A percentile compares a stretch with the other conserved stretches of the same genome.
Conservation (phyloP, 306 rosid species). For the Hippophae tibetana region DNA sequence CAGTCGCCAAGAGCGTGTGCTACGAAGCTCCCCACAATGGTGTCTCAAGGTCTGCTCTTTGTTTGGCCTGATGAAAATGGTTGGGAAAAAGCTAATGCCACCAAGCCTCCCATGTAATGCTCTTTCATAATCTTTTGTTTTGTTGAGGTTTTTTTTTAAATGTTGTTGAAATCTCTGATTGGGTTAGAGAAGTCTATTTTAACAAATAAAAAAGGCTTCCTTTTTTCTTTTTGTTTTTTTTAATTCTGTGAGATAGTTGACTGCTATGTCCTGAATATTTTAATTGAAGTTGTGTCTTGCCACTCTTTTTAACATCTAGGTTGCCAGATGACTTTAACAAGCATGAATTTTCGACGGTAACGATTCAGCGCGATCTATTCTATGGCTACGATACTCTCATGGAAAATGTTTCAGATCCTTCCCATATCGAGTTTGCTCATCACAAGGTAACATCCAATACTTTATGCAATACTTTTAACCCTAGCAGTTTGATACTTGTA, state of each 20-base stretch:
- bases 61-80: conserved; percentile 99
- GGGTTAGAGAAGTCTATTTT: conserved; percentile 2
- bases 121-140: too few relatives aligned
- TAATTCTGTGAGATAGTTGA: neutral
- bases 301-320: conserved; percentile 34
- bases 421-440: conserved; percentile 96
- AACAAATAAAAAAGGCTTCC: neutral
- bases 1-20: conserved; percentile 75
- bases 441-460: conserved; percentile 56
- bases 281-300: conserved; percentile 7
- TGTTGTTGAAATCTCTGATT: conserved; percentile 15
- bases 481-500: neutral
- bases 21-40: conserved; percentile 65
- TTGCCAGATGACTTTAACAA: conserved; percentile 73
- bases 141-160: neutral
- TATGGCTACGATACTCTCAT: conserved; percentile 95
- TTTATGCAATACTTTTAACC: neutral
- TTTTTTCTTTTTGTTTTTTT: neutral
- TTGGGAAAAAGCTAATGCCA: conserved; percentile 78
- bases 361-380: conserved; percentile 97
- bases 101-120: conserved; percentile 68
- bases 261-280: conserved; percentile 2
- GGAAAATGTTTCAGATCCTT: conserved; percentile 98
- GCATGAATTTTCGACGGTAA: conserved; percentile 85
- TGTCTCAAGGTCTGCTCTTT: conserved; percentile 91